Base-by-base conservation (phyloP, 2,329 filamentous ascomycete genomes). In the Penicillium concentricum region DNA sequence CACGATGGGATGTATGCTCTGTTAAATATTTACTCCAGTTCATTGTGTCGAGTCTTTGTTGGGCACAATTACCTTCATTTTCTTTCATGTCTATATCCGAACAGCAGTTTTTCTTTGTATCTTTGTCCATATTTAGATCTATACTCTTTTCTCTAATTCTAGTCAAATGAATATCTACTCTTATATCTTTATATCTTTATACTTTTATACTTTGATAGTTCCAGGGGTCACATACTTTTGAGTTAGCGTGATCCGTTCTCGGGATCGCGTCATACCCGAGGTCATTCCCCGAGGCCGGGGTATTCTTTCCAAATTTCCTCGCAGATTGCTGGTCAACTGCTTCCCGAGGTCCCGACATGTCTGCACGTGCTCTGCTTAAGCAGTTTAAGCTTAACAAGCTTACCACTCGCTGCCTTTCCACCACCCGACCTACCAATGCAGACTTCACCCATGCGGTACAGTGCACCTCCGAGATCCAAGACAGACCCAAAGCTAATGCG, bases 371-470 rank as follows among this genome's bases (percentile, higher is more conserved):
- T 24, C 54, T 60, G 44, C 12, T 24, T n/a, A 53, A 18, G 16
- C 32, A 37, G 26, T 8, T 62, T 51, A 28, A 57, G 37, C 22
- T 20, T 22, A 51, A 18, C 4, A 55, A 38, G 38, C 38, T 38
- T 12, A 42, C 60, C 24, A 59, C 53, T 16, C 67, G 73, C 54
- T 61, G 52, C 47, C 82, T 83, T 66, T 81, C 79, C 8, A 78
- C 71, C 32, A 73, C 76, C 16, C 59, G 65, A 52, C 51, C 61
- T n/a, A 62, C 61, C 47, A 66, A 75, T 55, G 81, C 82, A 16
- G 85, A 87, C 70, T 87, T 87, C 69, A 87, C 85, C 9, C 85
- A 87, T 74, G 84, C 83, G 34, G 82, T 81, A 70, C 13, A 50
- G 22, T 35, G 22, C 49, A 59, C 37, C 28, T 28, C 34, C 13